A percentile compares a stretch with the other conserved stretches of the same genome.
phyloP scores from a whole-genome alignment of 331 rosid genomes.

The Cydonia oblonga region DNA sequence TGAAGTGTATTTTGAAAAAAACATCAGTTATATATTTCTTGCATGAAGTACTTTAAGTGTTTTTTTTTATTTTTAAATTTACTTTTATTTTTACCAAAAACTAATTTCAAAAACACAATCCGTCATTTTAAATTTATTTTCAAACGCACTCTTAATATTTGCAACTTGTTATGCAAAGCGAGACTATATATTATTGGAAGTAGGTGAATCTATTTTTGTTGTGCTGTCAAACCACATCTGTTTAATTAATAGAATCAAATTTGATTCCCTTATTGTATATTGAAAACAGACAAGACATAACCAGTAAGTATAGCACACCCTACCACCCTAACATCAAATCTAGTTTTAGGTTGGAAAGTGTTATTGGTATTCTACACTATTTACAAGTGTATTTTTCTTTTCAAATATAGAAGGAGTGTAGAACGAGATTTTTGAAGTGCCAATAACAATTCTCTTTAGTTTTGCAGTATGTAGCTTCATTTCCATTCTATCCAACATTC shows the following conservation, averaged over 20 bases:
- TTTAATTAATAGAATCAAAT: neutral
- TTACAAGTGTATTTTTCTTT: no score
- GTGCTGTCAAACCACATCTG: conserved; percentile 19
- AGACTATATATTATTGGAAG: conserved; percentile 15
- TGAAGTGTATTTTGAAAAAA: no score
- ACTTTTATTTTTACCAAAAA: no score
- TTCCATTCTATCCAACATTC: neutral
- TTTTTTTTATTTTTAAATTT: no score
- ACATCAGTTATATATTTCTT: accelerated
- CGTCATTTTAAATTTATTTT: no score
- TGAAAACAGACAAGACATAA: conserved; percentile 19
- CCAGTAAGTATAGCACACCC: conserved; percentile 1
- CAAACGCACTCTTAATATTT: neutral
- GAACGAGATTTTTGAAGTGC: no score
- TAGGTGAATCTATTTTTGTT: conserved; percentile 18
- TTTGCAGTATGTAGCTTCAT: conserved; percentile 16
- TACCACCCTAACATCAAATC: conserved; percentile 18
- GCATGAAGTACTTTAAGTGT: no score
- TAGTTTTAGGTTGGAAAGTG: conserved; percentile 6
- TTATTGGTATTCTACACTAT: no score
- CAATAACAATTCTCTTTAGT: no score
- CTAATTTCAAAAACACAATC: no score
- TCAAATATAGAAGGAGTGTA: no score
- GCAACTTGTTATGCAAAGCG: neutral
- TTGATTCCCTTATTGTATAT: conserved; percentile 2